Evolutionary conservation across 2,329 filamentous ascomycete genomes (phyloP).

Genomic region (Drechslera avenae): DNA sequence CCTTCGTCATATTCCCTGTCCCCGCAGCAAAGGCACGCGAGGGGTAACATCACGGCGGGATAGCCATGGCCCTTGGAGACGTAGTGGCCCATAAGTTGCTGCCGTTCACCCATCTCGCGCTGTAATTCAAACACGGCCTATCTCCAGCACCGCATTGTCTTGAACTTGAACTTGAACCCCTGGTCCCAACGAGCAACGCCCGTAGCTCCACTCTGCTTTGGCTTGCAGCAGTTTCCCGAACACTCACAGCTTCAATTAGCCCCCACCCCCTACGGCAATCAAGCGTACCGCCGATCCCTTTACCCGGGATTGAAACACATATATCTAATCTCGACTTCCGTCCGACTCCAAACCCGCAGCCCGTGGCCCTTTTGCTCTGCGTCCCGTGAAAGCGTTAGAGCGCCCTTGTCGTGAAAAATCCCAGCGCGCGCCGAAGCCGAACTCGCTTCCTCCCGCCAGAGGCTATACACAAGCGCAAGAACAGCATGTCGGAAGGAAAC

Average conservation of each 20-base stretch:
- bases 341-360: conserved; percentile 7
- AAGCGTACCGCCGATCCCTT: conserved; percentile 42
- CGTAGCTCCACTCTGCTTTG: conserved; percentile 28
- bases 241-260: conserved; percentile 32
- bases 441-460: conserved; percentile 9
- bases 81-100: conserved; percentile 21
- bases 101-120: conserved; percentile 24
- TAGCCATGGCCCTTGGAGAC: conserved; percentile 11
- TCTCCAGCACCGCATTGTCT: conserved; percentile 1
- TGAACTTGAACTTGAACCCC: too few relatives aligned
- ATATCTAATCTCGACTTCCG: conserved; percentile 24
- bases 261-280: conserved; percentile 36
- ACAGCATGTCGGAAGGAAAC: conserved; percentile 53
- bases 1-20: conserved; percentile 43
- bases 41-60: conserved; percentile 24
- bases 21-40: conserved; percentile 37
- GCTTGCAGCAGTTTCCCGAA: conserved; percentile 35
- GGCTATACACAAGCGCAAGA: conserved; percentile 13
- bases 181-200: conserved; percentile 1
- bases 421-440: conserved; percentile 13
- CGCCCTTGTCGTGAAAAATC: conserved; percentile 9
- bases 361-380: conserved; percentile 4
- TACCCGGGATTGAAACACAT: conserved; percentile 43
- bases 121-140: conserved; percentile 5
- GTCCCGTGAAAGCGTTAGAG: conserved; percentile 1